These are phyloP conservation scores for Xanthoconium separans DNA, from an alignment of 1,284 basidiomycete species.

Conservation along the genomic window DNA sequence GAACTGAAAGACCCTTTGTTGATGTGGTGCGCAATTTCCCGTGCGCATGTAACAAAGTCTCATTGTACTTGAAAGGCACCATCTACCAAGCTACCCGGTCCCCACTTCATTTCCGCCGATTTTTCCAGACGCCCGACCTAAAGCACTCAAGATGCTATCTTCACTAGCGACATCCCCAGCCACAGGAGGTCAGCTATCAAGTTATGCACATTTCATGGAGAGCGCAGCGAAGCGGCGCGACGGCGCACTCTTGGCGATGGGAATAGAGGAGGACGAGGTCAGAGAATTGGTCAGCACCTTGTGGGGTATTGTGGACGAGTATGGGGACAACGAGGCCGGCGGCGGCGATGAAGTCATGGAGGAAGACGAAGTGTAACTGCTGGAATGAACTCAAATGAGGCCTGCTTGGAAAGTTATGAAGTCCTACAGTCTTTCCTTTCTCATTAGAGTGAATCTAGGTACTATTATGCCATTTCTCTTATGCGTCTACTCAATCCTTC, in stretches of 20 bases:
- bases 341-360: conserved; percentile 23
- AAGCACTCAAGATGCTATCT: conserved; percentile 26
- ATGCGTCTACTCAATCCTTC: no score
- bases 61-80: conserved; percentile 33
- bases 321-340: conserved; percentile 30
- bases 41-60: not conserved
- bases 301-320: conserved; percentile 51
- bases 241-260: conserved; percentile 28
- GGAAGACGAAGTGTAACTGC: conserved; percentile 29
- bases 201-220: conserved; percentile 46
- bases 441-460: no score
- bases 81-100: conserved; percentile 47
- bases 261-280: conserved; percentile 48
- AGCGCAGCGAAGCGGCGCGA: conserved; percentile 31
- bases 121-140: conserved; percentile 26
- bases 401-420: not conserved
- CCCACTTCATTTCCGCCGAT: conserved; percentile 50
- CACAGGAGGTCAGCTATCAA: conserved; percentile 37
- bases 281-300: conserved; percentile 50
- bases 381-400: not conserved
- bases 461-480: no score
- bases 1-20: conserved; percentile 35
- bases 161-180: conserved; percentile 27
- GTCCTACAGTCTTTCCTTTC: no score
- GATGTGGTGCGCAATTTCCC: conserved; percentile 32